Conservation (phyloP, 208 protist genomes). For the Acanthamoeba culbertsoni region DNA sequence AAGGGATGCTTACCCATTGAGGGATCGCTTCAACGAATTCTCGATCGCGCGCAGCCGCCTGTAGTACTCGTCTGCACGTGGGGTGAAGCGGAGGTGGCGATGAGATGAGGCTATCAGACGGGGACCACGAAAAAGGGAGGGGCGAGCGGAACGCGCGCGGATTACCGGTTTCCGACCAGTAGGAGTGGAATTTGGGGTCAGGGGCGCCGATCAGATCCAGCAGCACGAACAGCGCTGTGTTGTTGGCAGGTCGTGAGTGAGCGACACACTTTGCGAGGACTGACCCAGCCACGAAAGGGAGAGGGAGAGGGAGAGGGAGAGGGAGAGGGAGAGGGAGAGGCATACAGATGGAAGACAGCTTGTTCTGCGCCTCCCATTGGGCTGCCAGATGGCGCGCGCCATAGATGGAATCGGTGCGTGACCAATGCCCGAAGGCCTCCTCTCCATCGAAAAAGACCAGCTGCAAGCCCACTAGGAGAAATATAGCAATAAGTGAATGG, state of each 20-base stretch:
- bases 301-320: background rate
- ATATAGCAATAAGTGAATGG: background rate
- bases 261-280: background rate
- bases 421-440: slow-evolving; percentile 90
- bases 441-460: slow-evolving; percentile 93
- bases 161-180: slow-evolving; percentile 82
- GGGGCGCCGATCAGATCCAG: slow-evolving; percentile 86
- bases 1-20: background rate
- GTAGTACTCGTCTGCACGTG: background rate
- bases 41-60: background rate
- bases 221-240: slow-evolving; percentile 85
- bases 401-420: slow-evolving; percentile 89
- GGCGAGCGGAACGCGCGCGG: background rate
- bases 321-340: background rate
- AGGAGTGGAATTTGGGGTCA: slow-evolving; percentile 76
- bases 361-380: slow-evolving; percentile 58
- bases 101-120: too few relatives aligned
- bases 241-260: background rate
- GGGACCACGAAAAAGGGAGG: background rate
- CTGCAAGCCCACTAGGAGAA: slow-evolving; percentile 70
- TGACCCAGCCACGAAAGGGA: background rate
- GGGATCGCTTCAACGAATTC: background rate
- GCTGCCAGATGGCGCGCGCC: slow-evolving; percentile 88
- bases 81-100: too few relatives aligned
- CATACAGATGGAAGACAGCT: background rate